Conservation (phyloP, 2,329 filamentous ascomycete species). For the Lojkania enalia region DNA sequence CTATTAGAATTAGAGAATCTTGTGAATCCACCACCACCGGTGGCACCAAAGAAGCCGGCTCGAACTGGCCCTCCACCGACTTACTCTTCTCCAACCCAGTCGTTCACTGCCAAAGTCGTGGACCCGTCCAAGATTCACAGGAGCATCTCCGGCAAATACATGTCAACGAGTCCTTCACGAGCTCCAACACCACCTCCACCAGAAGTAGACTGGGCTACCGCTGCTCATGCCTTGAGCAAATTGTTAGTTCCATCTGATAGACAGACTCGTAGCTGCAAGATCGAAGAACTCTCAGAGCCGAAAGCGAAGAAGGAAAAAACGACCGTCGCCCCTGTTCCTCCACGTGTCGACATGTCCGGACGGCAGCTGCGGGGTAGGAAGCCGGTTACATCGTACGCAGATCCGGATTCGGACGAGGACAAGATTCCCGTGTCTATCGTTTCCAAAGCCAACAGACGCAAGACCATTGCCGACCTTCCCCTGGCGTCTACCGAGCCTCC, state of each 20-base stretch:
- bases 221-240: constrained; percentile 81
- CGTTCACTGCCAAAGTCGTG: constrained; percentile 79
- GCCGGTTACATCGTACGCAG: constrained; percentile 53
- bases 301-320: constrained; percentile 61
- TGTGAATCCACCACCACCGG: constrained; percentile 33
- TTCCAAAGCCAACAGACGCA: constrained; percentile 35
- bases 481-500: constrained; percentile 26
- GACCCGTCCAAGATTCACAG: constrained; percentile 68
- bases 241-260: constrained; percentile 77
- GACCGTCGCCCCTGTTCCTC: constrained; percentile 32
- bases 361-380: constrained; percentile 75
- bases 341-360: constrained; percentile 51
- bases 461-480: constrained; percentile 47
- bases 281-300: constrained; percentile 71
- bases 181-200: constrained; percentile 70
- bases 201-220: constrained; percentile 81
- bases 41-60: constrained; percentile 60
- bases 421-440: constrained; percentile 26
- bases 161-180: constrained; percentile 43
- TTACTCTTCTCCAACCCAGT: constrained; percentile 85
- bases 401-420: constrained; percentile 51
- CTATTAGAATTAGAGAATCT: constrained; percentile 40
- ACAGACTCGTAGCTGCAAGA: constrained; percentile 73
- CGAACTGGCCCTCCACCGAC: constrained; percentile 65
- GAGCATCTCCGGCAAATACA: constrained; percentile 58